Evolutionary conservation across 2,329 filamentous ascomycete species (phyloP).

Genomic region (Gyromitra esculenta): DNA sequence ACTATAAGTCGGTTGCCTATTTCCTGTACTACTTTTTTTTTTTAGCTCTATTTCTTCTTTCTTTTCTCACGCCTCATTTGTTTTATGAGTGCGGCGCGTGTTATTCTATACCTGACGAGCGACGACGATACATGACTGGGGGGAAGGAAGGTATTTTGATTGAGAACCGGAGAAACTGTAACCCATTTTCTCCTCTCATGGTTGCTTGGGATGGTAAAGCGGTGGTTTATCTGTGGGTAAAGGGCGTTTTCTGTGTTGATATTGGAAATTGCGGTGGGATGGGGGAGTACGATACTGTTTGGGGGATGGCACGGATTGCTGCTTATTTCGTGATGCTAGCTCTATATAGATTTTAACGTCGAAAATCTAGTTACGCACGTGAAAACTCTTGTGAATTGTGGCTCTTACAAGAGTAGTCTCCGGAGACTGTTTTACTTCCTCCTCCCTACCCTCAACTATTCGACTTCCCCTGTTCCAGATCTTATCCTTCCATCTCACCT

Average conservation of each 20-base stretch:
- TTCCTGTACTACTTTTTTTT: constrained; percentile 26
- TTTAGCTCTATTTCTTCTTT: constrained; percentile 10
- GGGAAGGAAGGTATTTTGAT: background rate
- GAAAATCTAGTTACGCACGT: background rate
- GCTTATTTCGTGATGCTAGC: background rate
- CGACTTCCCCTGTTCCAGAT: background rate
- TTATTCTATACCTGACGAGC: constrained; percentile 36
- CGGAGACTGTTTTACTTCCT: background rate
- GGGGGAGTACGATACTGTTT: constrained; percentile 29
- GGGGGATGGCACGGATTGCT: constrained; percentile 1
- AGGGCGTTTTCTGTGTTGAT: constrained; percentile 19
- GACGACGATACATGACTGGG: constrained; percentile 31
- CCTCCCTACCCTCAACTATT: background rate
- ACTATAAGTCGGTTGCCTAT: constrained; percentile 35
- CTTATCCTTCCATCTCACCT: background rate
- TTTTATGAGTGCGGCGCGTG: background rate
- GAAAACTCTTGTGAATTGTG: background rate
- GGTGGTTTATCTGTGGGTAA: constrained; percentile 16
- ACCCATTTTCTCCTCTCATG: constrained; percentile 5
- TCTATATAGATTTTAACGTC: background rate
- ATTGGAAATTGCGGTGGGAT: constrained; percentile 4
- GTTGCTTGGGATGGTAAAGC: background rate
- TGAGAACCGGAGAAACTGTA: constrained; percentile 21
- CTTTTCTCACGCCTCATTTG: background rate
- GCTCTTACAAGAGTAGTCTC: background rate